Conservation (phyloP, 2,329 filamentous ascomycete genomes). For the Beauveria varroae region DNA sequence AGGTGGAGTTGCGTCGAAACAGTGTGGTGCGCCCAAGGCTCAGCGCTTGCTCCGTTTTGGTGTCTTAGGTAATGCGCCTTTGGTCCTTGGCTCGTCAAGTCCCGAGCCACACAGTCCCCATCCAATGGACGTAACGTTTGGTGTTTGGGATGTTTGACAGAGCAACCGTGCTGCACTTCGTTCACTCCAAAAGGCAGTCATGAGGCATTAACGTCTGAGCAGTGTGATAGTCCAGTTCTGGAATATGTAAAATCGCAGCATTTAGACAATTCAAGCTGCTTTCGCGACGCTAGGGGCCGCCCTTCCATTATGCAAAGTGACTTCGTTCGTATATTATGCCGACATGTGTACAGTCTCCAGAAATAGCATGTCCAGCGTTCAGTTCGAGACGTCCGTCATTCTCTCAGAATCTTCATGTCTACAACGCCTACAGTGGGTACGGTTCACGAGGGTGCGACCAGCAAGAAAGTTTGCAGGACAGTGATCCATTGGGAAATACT, state of each 20-base stretch:
- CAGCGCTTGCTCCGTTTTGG: constrained; percentile 5
- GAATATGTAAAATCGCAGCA: neutral
- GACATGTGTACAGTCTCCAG: neutral
- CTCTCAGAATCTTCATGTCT: too few relatives aligned
- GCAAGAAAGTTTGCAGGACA: too few relatives aligned
- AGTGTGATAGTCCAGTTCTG: neutral
- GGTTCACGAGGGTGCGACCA: too few relatives aligned
- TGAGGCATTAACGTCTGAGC: neutral
- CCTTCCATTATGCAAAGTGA: too few relatives aligned
- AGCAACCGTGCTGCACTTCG: neutral
- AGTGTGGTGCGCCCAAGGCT: constrained; percentile 2
- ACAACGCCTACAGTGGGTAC: too few relatives aligned
- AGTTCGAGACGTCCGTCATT: too few relatives aligned
- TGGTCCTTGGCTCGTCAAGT: neutral
- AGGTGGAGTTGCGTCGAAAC: constrained; percentile 11
- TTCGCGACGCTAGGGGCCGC: neutral
- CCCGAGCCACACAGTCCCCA: neutral
- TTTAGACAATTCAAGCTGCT: neutral
- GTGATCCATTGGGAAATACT: too few relatives aligned
- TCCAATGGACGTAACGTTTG: neutral
- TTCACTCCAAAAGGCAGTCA: neutral
- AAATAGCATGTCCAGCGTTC: too few relatives aligned
- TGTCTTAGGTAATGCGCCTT: constrained; percentile 11
- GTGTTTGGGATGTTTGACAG: neutral
- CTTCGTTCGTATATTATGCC: neutral